A percentile compares a stretch with the other conserved stretches of the same genome.
phyloP scores from a whole-genome alignment of 2,329 filamentous ascomycete species.

The Chrysoporthe deuterocubensis region DNA sequence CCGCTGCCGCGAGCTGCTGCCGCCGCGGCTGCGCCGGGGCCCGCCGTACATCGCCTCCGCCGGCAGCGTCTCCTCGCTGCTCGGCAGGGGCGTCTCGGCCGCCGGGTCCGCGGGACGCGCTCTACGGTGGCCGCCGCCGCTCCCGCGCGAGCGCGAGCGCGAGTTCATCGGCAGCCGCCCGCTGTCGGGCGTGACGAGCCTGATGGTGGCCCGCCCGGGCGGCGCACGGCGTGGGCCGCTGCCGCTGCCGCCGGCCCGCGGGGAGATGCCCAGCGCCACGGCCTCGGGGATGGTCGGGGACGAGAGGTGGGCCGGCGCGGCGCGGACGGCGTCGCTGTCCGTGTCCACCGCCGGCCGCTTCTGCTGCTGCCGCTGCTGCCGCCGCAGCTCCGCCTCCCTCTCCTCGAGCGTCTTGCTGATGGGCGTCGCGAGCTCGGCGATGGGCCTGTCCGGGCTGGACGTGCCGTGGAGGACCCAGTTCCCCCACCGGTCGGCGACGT shows the following conservation, averaged over 20 bases:
- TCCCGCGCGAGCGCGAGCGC: conserved; percentile 34
- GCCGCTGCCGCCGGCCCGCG: background rate
- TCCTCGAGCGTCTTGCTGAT: conserved; percentile 26
- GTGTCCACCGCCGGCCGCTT: background rate
- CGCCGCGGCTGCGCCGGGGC: background rate
- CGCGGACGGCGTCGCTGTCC: conserved; percentile 29
- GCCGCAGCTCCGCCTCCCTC: conserved; percentile 18
- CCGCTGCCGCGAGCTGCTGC: conserved; percentile 22
- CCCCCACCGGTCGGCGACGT: conserved; percentile 55
- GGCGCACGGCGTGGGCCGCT: background rate
- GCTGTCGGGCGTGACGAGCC: conserved; percentile 26
- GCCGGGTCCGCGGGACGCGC: conserved; percentile 28
- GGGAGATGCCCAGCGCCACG: conserved; percentile 33
- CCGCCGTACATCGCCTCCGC: background rate
- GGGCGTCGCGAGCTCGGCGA: conserved; percentile 34
- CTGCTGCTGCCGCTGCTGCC: background rate
- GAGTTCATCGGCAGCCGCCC: conserved; percentile 29
- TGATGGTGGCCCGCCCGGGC: conserved; percentile 17
- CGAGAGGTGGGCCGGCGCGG: conserved; percentile 29
- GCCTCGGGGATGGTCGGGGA: conserved; percentile 22
- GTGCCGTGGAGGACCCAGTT: conserved; percentile 56
- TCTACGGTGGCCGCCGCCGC: conserved; percentile 35
- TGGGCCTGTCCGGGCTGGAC: conserved; percentile 24
- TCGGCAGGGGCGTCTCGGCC: conserved; percentile 30
- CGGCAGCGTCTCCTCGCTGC: conserved; percentile 11